Base-by-base conservation (phyloP, 1,284 basidiomycete genomes). In the Cutaneotrichosporon cutaneum region DNA sequence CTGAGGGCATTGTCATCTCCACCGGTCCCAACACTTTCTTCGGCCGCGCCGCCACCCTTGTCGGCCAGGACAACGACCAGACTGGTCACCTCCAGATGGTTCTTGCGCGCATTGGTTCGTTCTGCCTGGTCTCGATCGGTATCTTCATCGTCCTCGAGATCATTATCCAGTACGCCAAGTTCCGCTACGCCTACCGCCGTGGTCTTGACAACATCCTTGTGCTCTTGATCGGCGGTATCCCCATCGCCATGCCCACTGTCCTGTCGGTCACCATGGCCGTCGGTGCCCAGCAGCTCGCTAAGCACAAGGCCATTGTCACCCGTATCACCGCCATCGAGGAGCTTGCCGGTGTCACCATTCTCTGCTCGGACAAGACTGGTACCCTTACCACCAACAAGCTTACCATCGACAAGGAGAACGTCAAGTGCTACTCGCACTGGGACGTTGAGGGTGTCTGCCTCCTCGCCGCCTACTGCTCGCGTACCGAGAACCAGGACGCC, bases 301-400 rank as follows among this genome's bases (percentile, higher is more conserved):
- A 94, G 85, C 92, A 95, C 86, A 94, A 97, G 85, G 94, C 93
- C 68, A 96, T 96, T 70, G 94, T 97, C 80, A 95, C 93, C 66
- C 92, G 93, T 85, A 96, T 97, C 83, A 96, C 94, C 35, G 94
- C 94, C 70, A 97, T 97, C 66, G 94, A 97, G 81, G 93, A 95
- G 81, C 85, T 97, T 73, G 94, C 93, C 54, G 94, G 93, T 83
- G 94, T 96, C 74, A 95, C 93, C 75, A 96, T 97, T 73, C 85
- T 97, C 62, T 95, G 93, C 82, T 95, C 94, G 61, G 94, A 96
- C 85, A 95, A 96, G 87, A 96, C 93, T 33, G 92, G 93, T 82
- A 96, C 93, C 56, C 86, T 96, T 64, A 97, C 94, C 72, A 95
- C 94, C 83, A 97, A 97, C 87, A 96, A 98, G 85, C 90, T 98